Evolutionary conservation across 768 basidiomycete species (phyloP).

Genomic region (Gloeophyllum trabeum): DNA sequence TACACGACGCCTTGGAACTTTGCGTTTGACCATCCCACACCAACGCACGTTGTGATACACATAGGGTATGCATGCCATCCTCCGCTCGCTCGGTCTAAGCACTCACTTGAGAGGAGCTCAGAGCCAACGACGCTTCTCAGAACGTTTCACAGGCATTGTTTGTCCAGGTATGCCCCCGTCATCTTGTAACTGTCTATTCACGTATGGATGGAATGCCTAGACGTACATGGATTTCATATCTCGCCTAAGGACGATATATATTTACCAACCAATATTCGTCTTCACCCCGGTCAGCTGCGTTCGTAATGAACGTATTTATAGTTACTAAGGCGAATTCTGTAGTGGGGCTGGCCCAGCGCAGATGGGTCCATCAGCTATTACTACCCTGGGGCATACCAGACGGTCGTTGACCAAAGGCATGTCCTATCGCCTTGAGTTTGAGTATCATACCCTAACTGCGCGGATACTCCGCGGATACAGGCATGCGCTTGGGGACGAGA

Average conservation of each 20-base stretch:
- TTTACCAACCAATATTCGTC: slow-evolving; percentile 35
- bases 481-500: slow-evolving; percentile 29
- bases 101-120: slow-evolving; percentile 8
- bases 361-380: slow-evolving; percentile 34
- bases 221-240: slow-evolving; percentile 36
- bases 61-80: slow-evolving; percentile 28
- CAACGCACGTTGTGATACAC: slow-evolving; percentile 46
- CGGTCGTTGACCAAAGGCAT: slow-evolving; percentile 30
- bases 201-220: slow-evolving; percentile 15
- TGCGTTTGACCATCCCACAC: slow-evolving; percentile 27
- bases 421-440: slow-evolving; percentile 1
- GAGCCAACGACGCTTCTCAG: slow-evolving; percentile 47
- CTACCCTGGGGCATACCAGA: slow-evolving; percentile 33
- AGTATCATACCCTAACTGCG: neutral
- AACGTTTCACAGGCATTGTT: slow-evolving; percentile 32
- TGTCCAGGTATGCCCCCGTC: slow-evolving; percentile 21
- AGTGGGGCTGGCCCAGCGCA: slow-evolving; percentile 49
- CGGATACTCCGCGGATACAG: slow-evolving; percentile 12
- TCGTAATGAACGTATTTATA: neutral
- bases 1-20: slow-evolving; percentile 53
- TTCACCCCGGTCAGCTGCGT: slow-evolving; percentile 35
- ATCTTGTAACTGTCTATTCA: neutral
- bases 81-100: neutral
- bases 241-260: slow-evolving; percentile 31
- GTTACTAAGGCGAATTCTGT: neutral